These are phyloP conservation scores for Xylaria sp. DNA, from an alignment of 2,329 filamentous ascomycete genomes.

Conservation along the genomic window DNA sequence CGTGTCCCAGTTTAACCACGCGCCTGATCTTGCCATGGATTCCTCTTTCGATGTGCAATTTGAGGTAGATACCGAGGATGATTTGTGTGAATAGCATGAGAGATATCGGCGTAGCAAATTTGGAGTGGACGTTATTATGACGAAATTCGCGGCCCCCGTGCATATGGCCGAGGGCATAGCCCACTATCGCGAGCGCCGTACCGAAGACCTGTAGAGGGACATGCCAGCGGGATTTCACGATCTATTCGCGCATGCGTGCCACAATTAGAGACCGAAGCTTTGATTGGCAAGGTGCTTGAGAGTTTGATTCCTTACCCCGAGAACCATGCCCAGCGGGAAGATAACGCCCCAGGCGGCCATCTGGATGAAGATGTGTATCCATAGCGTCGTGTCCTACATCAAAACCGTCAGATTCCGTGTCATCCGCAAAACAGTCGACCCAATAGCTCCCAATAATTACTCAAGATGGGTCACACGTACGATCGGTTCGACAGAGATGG, in stretches of 20 bases:
- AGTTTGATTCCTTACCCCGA: slow-evolving; percentile 72
- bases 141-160: slow-evolving; percentile 91
- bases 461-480: slow-evolving; percentile 58
- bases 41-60: slow-evolving; percentile 86
- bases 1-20: slow-evolving; percentile 77
- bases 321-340: slow-evolving; percentile 94
- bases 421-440: slow-evolving; percentile 23
- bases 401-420: slow-evolving; percentile 50
- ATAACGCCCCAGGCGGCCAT: slow-evolving; percentile 89
- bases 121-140: slow-evolving; percentile 78
- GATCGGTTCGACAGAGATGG: slow-evolving; percentile 77
- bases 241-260: slow-evolving; percentile 60
- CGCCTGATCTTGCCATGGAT: slow-evolving; percentile 82
- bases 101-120: slow-evolving; percentile 84
- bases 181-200: slow-evolving; percentile 79
- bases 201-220: slow-evolving; percentile 86
- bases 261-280: slow-evolving; percentile 28
- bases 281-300: slow-evolving; percentile 26
- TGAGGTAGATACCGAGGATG: slow-evolving; percentile 85
- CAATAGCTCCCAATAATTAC: not conserved
- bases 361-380: slow-evolving; percentile 93
- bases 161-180: slow-evolving; percentile 90
- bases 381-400: slow-evolving; percentile 80
- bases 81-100: slow-evolving; percentile 81
- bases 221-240: slow-evolving; percentile 92